phyloP scores from a whole-genome alignment of 108 stramenopile genomes.

The Aurantiochytrium sp. region DNA sequence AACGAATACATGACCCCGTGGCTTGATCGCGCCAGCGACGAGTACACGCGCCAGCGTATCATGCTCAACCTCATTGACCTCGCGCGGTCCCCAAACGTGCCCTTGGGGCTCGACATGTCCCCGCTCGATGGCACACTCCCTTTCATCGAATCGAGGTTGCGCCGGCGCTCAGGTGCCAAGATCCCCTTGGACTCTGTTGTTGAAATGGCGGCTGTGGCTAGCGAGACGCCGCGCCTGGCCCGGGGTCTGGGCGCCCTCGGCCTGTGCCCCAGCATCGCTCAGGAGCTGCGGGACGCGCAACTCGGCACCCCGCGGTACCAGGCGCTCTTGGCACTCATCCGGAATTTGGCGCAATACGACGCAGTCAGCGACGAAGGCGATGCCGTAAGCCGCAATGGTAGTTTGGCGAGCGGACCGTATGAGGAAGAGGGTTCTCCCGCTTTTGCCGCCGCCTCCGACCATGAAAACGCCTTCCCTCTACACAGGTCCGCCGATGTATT shows the following conservation, averaged over 20 bases:
- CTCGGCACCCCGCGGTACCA: neutral
- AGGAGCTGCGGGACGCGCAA: neutral
- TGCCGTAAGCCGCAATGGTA: too few relatives aligned
- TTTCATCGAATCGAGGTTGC: neutral
- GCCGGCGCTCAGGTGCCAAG: neutral
- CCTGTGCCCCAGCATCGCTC: neutral
- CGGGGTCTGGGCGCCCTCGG: neutral
- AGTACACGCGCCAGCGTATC: neutral
- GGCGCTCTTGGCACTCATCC: neutral
- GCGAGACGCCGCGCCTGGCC: neutral
- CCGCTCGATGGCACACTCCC: neutral
- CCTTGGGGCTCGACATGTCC: neutral
- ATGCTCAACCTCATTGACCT: neutral
- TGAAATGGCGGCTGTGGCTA: slow-evolving; percentile 20
- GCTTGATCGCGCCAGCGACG: neutral
- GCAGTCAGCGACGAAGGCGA: too few relatives aligned
- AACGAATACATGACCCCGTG: neutral
- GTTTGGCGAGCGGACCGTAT: too few relatives aligned
- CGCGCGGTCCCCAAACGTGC: neutral
- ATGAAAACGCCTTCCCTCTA: too few relatives aligned
- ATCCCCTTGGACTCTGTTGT: neutral
- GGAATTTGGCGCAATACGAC: neutral
- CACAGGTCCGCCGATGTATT: neutral
- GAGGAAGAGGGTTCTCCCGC: too few relatives aligned
- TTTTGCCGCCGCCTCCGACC: too few relatives aligned